phyloP scores from a whole-genome alignment of 2,329 filamentous ascomycete species.

The Biscogniauxia mediterranea region DNA sequence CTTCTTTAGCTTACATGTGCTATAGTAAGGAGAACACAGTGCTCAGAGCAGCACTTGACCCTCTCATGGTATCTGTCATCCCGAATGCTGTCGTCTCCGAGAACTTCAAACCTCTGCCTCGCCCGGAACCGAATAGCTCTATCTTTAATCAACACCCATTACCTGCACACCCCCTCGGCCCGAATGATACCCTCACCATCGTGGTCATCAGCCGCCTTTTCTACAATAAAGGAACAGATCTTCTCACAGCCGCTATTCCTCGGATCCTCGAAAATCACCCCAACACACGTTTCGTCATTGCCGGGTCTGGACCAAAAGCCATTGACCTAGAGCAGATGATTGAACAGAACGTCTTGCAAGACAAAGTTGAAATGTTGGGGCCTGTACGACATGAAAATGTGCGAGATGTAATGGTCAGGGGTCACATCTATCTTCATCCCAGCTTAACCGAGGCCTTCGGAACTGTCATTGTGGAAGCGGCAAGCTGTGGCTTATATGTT shows the following conservation, averaged over 20 bases:
- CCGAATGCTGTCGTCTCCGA: constrained; percentile 96
- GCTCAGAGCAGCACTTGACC: constrained; percentile 87
- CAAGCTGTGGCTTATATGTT: constrained; percentile 91
- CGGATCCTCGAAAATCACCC: constrained; percentile 85
- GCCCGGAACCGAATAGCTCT: constrained; percentile 38
- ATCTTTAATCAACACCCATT: constrained; percentile 45
- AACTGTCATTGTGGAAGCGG: constrained; percentile 96
- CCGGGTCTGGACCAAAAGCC: constrained; percentile 90
- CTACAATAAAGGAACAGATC: constrained; percentile 97
- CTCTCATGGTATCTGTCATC: constrained; percentile 95
- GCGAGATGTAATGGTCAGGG: constrained; percentile 93
- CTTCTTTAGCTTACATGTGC: constrained; percentile 25
- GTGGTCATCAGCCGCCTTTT: constrained; percentile 96
- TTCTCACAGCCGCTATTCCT: constrained; percentile 93
- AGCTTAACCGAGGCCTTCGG: constrained; percentile 96
- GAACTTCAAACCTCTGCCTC: constrained; percentile 76
- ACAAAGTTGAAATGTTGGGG: constrained; percentile 88
- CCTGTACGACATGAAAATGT: constrained; percentile 94
- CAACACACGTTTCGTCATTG: constrained; percentile 95
- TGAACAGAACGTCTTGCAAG: constrained; percentile 89
- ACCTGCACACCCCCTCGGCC: constrained; percentile 68
- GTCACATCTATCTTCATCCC: constrained; percentile 94
- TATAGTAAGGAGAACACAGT: constrained; percentile 95
- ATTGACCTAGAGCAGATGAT: constrained; percentile 99
- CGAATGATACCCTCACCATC: constrained; percentile 87